These are phyloP conservation scores for Solanum corneliomulleri DNA, from an alignment of 257 asterid species.

Conservation along the genomic window DNA sequence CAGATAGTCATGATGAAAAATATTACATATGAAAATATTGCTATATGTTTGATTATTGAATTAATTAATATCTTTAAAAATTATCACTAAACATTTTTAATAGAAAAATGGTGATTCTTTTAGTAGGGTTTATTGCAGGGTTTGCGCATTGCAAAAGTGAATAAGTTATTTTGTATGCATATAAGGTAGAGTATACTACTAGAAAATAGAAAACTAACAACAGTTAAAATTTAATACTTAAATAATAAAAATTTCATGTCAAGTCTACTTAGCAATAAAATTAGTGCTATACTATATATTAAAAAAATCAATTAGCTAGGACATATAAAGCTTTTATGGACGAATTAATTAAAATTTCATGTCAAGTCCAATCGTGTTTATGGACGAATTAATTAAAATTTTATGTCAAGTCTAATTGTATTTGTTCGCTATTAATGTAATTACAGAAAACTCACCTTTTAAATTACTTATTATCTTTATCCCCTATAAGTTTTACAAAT, in stretches of 20 bases:
- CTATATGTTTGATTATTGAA: neutral
- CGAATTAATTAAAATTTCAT: too few species aligned
- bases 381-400: too few species aligned
- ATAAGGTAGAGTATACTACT: neutral
- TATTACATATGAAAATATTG: neutral
- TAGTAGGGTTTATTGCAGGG: neutral
- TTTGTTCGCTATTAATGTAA: neutral
- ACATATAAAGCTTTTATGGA: too few species aligned
- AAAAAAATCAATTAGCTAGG: neutral
- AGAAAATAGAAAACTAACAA: neutral
- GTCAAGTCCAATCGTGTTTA: too few species aligned
- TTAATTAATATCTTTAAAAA: too few species aligned
- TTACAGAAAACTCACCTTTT: fast-evolving
- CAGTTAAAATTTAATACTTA: too few species aligned
- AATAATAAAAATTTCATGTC: neutral
- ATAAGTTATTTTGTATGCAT: neutral
- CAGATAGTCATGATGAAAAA: too few species aligned
- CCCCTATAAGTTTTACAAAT: too few species aligned
- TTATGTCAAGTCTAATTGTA: neutral
- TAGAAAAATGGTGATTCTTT: neutral
- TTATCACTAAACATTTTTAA: too few species aligned
- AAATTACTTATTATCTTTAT: too few species aligned
- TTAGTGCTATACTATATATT: too few species aligned
- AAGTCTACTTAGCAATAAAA: neutral
- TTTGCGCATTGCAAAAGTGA: neutral